These are phyloP conservation scores for Diutina rugosa DNA, from an alignment of 1,139 yeast genomes.

Conservation along the genomic window DNA sequence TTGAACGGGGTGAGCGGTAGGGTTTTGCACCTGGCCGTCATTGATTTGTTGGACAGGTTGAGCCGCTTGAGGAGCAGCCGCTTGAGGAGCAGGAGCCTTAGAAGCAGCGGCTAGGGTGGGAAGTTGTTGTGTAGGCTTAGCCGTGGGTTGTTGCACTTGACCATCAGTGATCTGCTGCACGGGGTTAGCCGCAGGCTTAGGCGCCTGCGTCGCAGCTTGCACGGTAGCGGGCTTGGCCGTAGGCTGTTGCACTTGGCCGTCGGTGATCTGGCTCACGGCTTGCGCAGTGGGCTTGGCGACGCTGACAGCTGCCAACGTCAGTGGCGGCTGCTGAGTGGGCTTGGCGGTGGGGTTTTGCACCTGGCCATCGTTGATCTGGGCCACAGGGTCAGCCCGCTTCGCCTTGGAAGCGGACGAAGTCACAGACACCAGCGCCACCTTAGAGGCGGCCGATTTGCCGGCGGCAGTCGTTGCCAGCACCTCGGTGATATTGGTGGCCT, in stretches of 20 bases:
- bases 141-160: neutral
- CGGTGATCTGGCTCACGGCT: neutral
- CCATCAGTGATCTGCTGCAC: constrained; percentile 1
- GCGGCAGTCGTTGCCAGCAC: neutral
- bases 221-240: neutral
- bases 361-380: constrained; percentile 2
- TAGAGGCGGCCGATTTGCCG: neutral
- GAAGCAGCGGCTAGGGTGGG: neutral
- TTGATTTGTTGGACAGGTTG: neutral
- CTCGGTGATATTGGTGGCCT: neutral
- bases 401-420: neutral
- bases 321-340: neutral
- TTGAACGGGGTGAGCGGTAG: constrained; percentile 1
- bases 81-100: neutral
- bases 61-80: neutral
- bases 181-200: neutral
- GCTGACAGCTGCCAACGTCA: neutral
- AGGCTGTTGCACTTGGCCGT: constrained; percentile 2
- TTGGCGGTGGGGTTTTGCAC: neutral
- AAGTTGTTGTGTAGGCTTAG: neutral
- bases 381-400: neutral
- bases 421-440: neutral
- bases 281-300: neutral
- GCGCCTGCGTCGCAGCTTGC: neutral
- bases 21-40: constrained; percentile 2